phyloP scores from a whole-genome alignment of 2,329 filamentous ascomycete species.

The Colletotrichum noveboracense region DNA sequence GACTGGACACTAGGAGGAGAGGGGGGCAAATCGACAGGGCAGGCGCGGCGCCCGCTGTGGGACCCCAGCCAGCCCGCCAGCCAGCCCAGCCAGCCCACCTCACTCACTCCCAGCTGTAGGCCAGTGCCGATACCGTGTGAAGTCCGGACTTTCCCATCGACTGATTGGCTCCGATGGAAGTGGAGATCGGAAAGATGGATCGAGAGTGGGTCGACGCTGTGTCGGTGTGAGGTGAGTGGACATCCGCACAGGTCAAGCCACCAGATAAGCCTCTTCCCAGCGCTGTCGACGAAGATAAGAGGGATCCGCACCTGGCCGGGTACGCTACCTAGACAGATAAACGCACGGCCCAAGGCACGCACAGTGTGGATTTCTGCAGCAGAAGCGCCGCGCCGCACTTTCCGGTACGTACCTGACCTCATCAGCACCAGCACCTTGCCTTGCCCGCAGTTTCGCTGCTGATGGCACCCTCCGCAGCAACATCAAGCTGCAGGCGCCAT shows the following conservation, averaged over 20 bases:
- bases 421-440: neutral
- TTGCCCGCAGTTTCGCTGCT: neutral
- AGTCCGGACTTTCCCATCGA: neutral
- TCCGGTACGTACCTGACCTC: neutral
- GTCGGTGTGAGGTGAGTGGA: neutral
- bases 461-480: constrained; percentile 2
- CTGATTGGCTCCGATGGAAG: constrained; percentile 1
- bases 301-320: constrained; percentile 7
- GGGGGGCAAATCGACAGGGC: neutral
- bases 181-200: neutral
- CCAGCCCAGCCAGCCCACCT: neutral
- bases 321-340: neutral
- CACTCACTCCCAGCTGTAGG: neutral
- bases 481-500: constrained; percentile 11
- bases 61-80: neutral
- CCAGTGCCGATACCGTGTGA: neutral
- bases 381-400: neutral
- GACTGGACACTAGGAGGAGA: neutral
- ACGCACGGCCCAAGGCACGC: neutral
- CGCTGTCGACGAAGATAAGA: neutral
- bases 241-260: constrained; percentile 7
- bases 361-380: neutral
- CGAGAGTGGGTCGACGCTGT: neutral
- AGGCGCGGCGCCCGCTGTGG: constrained; percentile 12
- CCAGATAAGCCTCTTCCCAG: neutral